phyloP scores from a whole-genome alignment of 768 basidiomycete species.

The Tylopilus balloui region DNA sequence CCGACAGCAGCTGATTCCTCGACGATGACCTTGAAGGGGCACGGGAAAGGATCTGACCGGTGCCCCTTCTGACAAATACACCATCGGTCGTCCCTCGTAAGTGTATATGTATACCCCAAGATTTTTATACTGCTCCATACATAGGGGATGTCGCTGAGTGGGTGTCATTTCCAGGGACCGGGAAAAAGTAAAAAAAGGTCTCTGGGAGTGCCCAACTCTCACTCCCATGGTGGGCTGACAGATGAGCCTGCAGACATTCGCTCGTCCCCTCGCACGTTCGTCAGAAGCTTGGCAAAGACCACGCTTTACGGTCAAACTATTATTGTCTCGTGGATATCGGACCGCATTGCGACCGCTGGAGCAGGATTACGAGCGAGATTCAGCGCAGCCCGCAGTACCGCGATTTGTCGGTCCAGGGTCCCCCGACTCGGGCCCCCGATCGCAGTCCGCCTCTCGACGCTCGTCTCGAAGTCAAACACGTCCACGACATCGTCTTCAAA shows the following conservation, averaged over 20 bases:
- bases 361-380: conserved; percentile 16
- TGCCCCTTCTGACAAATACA: neutral
- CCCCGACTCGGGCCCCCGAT: conserved; percentile 87
- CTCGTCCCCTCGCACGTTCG: neutral
- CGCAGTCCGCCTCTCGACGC: conserved; percentile 86
- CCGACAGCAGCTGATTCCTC: neutral
- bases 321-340: neutral
- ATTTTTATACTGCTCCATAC: neutral
- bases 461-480: conserved; percentile 94
- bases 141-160: neutral
- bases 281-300: neutral
- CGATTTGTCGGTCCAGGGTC: conserved; percentile 84
- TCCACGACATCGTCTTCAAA: conserved; percentile 78
- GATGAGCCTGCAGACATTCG: no score
- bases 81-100: neutral
- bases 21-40: neutral
- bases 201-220: neutral
- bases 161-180: no score
- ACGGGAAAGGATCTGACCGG: neutral
- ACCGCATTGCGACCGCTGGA: neutral
- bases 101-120: neutral
- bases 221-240: neutral
- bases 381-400: conserved; percentile 62
- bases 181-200: no score
- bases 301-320: neutral